Conservation (phyloP, 2,329 filamentous ascomycete species). For the Aspergillus nomiae region DNA sequence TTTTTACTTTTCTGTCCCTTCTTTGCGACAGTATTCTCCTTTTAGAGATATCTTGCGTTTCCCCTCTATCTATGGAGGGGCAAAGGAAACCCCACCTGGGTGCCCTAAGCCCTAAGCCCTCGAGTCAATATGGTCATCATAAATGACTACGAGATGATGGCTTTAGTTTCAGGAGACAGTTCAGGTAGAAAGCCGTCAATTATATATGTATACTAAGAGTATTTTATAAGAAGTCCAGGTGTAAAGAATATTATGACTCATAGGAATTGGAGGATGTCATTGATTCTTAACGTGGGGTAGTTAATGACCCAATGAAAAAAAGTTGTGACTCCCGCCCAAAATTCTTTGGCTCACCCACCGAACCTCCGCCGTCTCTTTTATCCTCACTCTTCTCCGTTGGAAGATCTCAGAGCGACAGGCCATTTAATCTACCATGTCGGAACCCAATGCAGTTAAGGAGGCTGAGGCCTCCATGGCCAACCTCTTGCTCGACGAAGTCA, state of each 20-base stretch:
- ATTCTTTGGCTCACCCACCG: slow-evolving; percentile 28
- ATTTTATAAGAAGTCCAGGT: neutral
- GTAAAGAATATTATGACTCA: neutral
- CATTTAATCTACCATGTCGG: slow-evolving; percentile 37
- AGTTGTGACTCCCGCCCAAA: slow-evolving; percentile 35
- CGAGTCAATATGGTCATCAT: neutral
- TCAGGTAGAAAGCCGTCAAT: neutral
- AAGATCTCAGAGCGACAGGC: slow-evolving; percentile 5
- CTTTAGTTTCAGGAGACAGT: neutral
- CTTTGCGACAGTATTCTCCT: neutral
- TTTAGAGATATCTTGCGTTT: neutral
- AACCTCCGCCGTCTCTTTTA: slow-evolving; percentile 19
- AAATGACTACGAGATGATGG: neutral
- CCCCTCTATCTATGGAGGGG: slow-evolving; percentile 20
- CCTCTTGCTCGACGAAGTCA: slow-evolving; percentile 86
- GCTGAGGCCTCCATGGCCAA: slow-evolving; percentile 62
- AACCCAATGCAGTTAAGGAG: slow-evolving; percentile 44
- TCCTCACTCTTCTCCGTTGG: slow-evolving; percentile 12
- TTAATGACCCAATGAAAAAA: slow-evolving; percentile 29
- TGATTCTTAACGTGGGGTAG: slow-evolving; percentile 6
- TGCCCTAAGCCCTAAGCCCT: slow-evolving; percentile 41
- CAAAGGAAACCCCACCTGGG: slow-evolving; percentile 27
- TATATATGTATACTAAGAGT: neutral
- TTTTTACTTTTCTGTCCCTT: neutral
- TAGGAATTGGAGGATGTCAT: slow-evolving; percentile 3